Percentiles rank a stretch among this genome's conserved stretches.
Conservation (phyloP, 306 rosid species). For the Casuarina cunninghamiana region DNA sequence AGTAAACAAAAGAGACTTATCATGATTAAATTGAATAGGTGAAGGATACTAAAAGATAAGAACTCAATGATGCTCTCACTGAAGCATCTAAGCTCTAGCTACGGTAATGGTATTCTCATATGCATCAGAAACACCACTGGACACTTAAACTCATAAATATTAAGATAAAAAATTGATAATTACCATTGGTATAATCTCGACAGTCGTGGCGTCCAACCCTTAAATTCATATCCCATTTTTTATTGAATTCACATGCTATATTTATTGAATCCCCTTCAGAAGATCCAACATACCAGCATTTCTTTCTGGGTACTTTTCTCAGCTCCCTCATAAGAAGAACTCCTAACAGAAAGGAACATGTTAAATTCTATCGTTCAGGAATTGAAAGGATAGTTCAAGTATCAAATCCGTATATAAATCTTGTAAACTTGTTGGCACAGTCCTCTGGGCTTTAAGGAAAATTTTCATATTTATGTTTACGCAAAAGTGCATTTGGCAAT, state of each 20-base stretch:
- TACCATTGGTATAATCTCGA: constrained; percentile 82
- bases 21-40: background rate
- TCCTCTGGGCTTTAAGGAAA: background rate
- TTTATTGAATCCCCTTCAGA: constrained; percentile 47
- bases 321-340: constrained; percentile 62
- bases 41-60: constrained; percentile 1
- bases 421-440: too few relatives aligned
- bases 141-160: background rate
- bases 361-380: constrained; percentile 5
- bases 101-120: background rate
- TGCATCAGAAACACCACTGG: background rate
- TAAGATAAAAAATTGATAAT: constrained; percentile 1
- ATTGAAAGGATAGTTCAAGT: background rate
- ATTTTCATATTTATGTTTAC: background rate
- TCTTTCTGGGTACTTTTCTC: constrained; percentile 57
- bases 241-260: constrained; percentile 60
- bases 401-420: too few relatives aligned
- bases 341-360: constrained; percentile 40
- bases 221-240: constrained; percentile 61
- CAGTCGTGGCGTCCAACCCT: constrained; percentile 76
- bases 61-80: constrained; percentile 4
- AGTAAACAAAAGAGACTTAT: constrained; percentile 1
- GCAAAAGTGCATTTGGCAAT: background rate
- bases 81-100: background rate
- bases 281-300: constrained; percentile 86